Percentiles rank a stretch among this genome's conserved stretches.
phyloP scores from a whole-genome alignment of 805 yeast genomes.

The Suhomyces tanzawaensis region DNA sequence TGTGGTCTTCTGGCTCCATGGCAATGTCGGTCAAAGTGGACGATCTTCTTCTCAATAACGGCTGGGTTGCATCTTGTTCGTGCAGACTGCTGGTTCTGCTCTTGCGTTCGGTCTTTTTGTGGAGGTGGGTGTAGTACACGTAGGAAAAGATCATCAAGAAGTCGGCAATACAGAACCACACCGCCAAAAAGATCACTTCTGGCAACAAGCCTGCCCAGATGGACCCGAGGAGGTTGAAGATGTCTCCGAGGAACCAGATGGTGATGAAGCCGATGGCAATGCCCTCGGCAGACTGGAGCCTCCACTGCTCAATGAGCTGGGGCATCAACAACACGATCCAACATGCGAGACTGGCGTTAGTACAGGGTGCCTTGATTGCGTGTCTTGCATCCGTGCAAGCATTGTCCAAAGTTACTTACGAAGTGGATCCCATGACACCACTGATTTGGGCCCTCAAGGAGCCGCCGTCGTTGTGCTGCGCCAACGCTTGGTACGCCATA shows the following conservation, averaged over 20 bases:
- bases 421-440: conserved; percentile 66
- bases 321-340: conserved; percentile 78
- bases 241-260: conserved; percentile 72
- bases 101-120: conserved; percentile 35
- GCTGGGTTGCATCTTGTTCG: conserved; percentile 14
- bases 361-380: neutral
- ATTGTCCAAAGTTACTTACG: no score
- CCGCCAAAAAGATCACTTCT: conserved; percentile 64
- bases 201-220: conserved; percentile 70
- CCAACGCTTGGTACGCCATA: conserved; percentile 1
- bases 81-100: conserved; percentile 10
- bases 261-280: conserved; percentile 64
- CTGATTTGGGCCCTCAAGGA: conserved; percentile 46
- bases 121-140: conserved; percentile 51
- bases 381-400: neutral
- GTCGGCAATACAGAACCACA: conserved; percentile 78
- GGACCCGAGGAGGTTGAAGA: conserved; percentile 65
- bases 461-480: neutral
- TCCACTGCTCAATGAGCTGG: conserved; percentile 79
- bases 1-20: conserved; percentile 45
- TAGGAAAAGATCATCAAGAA: conserved; percentile 55
- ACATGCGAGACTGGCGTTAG: conserved; percentile 54
- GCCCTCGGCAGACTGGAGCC: conserved; percentile 72
- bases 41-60: conserved; percentile 48
- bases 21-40: conserved; percentile 52